These are phyloP conservation scores for Tremellales sp. DNA, from an alignment of 1,284 basidiomycete genomes.

Conservation along the genomic window DNA sequence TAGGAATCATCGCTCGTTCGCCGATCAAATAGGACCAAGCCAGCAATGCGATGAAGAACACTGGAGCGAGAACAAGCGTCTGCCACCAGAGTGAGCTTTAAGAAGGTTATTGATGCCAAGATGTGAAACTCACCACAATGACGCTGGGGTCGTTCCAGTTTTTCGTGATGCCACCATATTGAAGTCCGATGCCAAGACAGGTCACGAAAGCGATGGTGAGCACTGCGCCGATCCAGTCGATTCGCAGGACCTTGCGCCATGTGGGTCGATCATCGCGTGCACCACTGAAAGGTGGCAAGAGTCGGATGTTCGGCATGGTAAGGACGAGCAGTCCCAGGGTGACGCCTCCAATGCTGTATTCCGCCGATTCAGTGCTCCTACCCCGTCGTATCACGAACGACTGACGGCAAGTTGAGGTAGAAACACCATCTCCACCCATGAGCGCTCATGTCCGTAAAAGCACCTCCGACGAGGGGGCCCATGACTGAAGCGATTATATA, in stretches of 20 bases:
- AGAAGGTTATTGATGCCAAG: background rate
- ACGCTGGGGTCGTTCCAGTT: conserved; percentile 20
- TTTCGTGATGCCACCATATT: conserved; percentile 25
- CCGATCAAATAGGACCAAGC: conserved; percentile 20
- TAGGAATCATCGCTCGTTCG: conserved; percentile 23
- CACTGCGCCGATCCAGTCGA: conserved; percentile 24
- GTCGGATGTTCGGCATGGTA: conserved; percentile 13
- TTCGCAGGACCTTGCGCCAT: conserved; percentile 14
- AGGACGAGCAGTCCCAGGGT: conserved; percentile 15
- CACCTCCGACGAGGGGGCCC: conserved; percentile 27
- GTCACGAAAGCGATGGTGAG: conserved; percentile 25
- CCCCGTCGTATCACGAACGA: background rate
- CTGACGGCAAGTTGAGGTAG: conserved; percentile 22
- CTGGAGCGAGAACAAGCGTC: conserved; percentile 18
- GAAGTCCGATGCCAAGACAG: conserved; percentile 23
- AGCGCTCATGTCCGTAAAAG: conserved; percentile 22
- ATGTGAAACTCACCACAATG: conserved; percentile 17
- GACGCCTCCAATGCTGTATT: conserved; percentile 17
- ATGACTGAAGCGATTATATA: conserved; percentile 26
- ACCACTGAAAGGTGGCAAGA: conserved; percentile 20
- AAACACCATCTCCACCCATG: conserved; percentile 32
- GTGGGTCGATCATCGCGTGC: conserved; percentile 13
- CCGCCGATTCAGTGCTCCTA: background rate
- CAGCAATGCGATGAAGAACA: conserved; percentile 14
- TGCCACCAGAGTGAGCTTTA: too few species aligned